These are phyloP conservation scores for Saccharomycopsis babjevae DNA, from an alignment of 805 yeast species.

Conservation along the genomic window DNA sequence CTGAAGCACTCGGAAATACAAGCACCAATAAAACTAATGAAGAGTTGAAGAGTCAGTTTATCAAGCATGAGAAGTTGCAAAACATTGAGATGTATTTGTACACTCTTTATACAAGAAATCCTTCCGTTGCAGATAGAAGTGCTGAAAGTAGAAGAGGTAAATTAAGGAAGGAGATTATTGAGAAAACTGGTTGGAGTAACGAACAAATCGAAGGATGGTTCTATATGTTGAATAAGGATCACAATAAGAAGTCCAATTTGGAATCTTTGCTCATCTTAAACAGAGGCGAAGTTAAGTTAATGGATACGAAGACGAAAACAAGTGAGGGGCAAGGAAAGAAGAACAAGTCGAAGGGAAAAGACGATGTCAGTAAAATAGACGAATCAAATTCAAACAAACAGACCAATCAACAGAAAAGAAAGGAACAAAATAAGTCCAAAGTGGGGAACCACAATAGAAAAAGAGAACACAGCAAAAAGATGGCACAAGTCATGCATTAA, in stretches of 20 bases:
- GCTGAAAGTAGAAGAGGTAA: conserved; percentile 36
- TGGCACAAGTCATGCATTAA: conserved; percentile 18
- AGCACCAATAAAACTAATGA: conserved; percentile 18
- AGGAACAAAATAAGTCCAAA: conserved; percentile 46
- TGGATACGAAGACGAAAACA: conserved; percentile 14
- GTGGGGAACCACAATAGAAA: conserved; percentile 60
- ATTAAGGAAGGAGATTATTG: conserved; percentile 41
- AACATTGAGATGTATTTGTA: conserved; percentile 46
- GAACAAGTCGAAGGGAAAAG: neutral
- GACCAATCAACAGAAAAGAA: conserved; percentile 28
- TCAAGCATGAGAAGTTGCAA: conserved; percentile 9
- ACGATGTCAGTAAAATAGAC: neutral
- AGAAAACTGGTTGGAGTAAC: conserved; percentile 61
- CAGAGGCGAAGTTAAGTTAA: neutral
- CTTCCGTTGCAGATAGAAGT: conserved; percentile 36
- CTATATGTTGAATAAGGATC: conserved; percentile 47
- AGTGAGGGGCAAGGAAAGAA: neutral
- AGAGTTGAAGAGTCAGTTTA: conserved; percentile 12
- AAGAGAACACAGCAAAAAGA: conserved; percentile 48
- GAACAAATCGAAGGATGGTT: conserved; percentile 95
- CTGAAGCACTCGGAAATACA: conserved; percentile 24
- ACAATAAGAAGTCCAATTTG: neutral
- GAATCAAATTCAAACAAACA: neutral
- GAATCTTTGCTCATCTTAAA: conserved; percentile 1
- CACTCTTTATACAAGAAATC: conserved; percentile 42